phyloP scores from a whole-genome alignment of 1,284 basidiomycete species.

The Ganoderma sinense region DNA sequence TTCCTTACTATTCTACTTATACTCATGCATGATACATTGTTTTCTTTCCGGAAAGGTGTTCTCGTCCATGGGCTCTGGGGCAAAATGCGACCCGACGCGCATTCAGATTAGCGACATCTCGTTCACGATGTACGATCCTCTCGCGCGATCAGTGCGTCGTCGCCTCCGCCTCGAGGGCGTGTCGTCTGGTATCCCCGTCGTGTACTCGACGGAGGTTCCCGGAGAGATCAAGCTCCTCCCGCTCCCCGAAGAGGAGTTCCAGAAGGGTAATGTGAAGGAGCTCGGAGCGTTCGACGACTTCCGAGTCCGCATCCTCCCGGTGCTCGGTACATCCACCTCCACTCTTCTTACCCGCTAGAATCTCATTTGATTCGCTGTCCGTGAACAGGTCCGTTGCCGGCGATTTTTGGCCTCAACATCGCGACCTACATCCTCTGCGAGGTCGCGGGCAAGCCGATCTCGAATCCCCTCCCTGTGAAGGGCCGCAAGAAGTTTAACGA shows the following conservation, averaged over 20 bases:
- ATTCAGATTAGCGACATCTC: constrained; percentile 97
- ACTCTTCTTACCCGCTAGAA: neutral
- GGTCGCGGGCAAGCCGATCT: constrained; percentile 83
- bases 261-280: constrained; percentile 91
- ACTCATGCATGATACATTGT: neutral
- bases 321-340: constrained; percentile 62
- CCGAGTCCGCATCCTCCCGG: constrained; percentile 89
- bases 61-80: constrained; percentile 97
- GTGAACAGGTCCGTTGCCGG: constrained; percentile 75
- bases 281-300: constrained; percentile 94
- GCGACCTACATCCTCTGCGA: constrained; percentile 89
- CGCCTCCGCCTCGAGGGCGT: constrained; percentile 79
- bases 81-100: constrained; percentile 94
- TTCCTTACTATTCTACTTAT: constrained; percentile 2
- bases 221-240: constrained; percentile 90
- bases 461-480: constrained; percentile 85
- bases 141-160: constrained; percentile 90
- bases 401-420: constrained; percentile 89
- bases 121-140: constrained; percentile 92
- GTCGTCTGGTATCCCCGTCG: constrained; percentile 85
- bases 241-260: constrained; percentile 91
- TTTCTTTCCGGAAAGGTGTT: constrained; percentile 70
- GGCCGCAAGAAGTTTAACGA: constrained; percentile 87
- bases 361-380: constrained; percentile 12
- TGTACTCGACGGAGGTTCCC: constrained; percentile 95